phyloP scores from a whole-genome alignment of 2,329 filamentous ascomycete species.

The Neoarthrinium moseri region DNA sequence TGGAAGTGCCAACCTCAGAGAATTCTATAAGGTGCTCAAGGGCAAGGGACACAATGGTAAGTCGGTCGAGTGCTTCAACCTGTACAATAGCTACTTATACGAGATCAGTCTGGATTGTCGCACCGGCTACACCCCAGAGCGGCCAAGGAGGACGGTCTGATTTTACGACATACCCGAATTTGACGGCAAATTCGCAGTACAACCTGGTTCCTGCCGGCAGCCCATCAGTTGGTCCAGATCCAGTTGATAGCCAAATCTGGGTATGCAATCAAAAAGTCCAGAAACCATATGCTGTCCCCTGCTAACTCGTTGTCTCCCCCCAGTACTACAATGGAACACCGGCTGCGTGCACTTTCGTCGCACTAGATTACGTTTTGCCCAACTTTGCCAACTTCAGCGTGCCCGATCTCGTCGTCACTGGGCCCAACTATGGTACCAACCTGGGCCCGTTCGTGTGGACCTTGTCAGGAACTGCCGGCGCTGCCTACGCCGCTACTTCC shows the following conservation, averaged over 20 bases:
- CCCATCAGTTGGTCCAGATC: constrained; percentile 49
- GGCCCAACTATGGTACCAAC: constrained; percentile 50
- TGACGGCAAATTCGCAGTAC: constrained; percentile 41
- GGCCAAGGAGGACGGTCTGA: constrained; percentile 42
- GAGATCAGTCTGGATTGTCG: constrained; percentile 38
- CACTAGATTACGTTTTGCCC: constrained; percentile 55
- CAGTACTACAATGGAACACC: constrained; percentile 63
- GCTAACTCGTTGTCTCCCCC: too few relatives aligned
- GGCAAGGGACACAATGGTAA: constrained; percentile 55
- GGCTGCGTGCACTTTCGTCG: constrained; percentile 53
- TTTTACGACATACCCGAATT: constrained; percentile 40
- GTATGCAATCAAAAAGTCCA: too few relatives aligned
- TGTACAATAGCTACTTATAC: too few relatives aligned
- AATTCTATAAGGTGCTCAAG: constrained; percentile 41
- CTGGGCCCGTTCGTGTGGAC: constrained; percentile 54
- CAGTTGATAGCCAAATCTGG: constrained; percentile 52
- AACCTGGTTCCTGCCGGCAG: constrained; percentile 43
- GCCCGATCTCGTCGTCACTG: constrained; percentile 48
- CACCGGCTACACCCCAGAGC: constrained; percentile 40
- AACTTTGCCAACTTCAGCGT: constrained; percentile 43
- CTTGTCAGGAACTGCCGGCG: constrained; percentile 48
- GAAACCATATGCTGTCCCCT: too few relatives aligned
- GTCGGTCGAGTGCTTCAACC: too few relatives aligned
- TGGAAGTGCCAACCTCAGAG: constrained; percentile 37
- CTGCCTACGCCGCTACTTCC: constrained; percentile 48